Percentiles rank a stretch among this genome's conserved stretches.
Evolutionary conservation across 768 basidiomycete species (phyloP).

Genomic region (Tulasnella sp.): DNA sequence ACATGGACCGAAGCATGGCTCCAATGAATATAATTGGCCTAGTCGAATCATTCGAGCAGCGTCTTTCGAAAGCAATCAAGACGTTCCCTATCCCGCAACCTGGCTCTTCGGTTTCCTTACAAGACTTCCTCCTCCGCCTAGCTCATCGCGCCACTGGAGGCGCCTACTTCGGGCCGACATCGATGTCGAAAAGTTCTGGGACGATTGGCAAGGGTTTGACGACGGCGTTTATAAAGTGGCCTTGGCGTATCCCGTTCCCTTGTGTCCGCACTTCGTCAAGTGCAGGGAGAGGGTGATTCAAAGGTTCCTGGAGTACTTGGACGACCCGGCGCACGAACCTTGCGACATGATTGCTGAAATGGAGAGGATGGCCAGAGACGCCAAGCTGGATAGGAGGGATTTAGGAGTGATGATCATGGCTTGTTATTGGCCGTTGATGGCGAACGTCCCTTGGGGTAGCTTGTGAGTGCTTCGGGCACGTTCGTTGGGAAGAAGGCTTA

Average conservation of each 20-base stretch:
- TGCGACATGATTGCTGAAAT: not conserved
- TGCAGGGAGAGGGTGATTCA: constrained; percentile 20
- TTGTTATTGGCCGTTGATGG: constrained; percentile 28
- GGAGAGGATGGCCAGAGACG: constrained; percentile 21
- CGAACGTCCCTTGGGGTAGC: constrained; percentile 24
- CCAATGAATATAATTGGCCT: constrained; percentile 17
- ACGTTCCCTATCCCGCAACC: not conserved
- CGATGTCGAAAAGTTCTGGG: constrained; percentile 25
- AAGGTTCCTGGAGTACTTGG: constrained; percentile 15
- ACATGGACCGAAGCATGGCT: constrained; percentile 1
- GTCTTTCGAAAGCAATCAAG: not conserved
- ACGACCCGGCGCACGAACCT: constrained; percentile 23
- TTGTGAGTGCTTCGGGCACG: constrained; percentile 10
- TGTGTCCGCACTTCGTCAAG: constrained; percentile 15
- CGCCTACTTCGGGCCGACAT: constrained; percentile 22
- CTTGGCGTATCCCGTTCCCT: constrained; percentile 21
- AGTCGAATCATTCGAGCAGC: constrained; percentile 11
- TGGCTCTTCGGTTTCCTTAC: constrained; percentile 5
- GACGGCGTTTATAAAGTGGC: constrained; percentile 16
- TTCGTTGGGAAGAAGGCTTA: not conserved
- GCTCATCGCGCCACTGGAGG: constrained; percentile 20
- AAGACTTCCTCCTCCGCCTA: constrained; percentile 7
- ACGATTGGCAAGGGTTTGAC: constrained; percentile 26
- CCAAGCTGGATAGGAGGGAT: not conserved
- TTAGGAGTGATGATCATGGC: not conserved